Conservation (phyloP, 1,139 yeast genomes). For the Zygosaccharomyces sapae region DNA sequence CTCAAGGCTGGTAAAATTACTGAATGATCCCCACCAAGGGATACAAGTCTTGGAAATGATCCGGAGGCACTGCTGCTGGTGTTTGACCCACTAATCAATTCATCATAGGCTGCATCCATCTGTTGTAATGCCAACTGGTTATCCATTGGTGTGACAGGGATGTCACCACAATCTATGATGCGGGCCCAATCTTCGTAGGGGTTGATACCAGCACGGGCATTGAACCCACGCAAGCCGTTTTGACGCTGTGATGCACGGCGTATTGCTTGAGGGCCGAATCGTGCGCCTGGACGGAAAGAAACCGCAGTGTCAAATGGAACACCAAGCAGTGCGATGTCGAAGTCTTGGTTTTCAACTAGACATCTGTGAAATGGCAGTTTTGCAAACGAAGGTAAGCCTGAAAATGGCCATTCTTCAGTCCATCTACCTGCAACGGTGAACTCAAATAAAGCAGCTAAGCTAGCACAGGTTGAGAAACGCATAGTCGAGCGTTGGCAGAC, state of each 20-base stretch:
- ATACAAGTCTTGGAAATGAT: slow-evolving; percentile 51
- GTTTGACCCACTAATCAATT: slow-evolving; percentile 42
- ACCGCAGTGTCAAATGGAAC: slow-evolving; percentile 60
- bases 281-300: slow-evolving; percentile 60
- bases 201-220: slow-evolving; percentile 57
- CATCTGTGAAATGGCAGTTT: slow-evolving; percentile 60
- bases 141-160: slow-evolving; percentile 77
- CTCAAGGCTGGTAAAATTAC: slow-evolving; percentile 66
- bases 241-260: slow-evolving; percentile 73
- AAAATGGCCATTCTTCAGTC: slow-evolving; percentile 65
- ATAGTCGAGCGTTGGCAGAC: background rate
- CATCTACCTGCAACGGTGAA: slow-evolving; percentile 46
- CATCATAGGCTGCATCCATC: slow-evolving; percentile 66
- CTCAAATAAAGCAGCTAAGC: slow-evolving; percentile 18
- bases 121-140: slow-evolving; percentile 63
- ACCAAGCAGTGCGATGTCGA: slow-evolving; percentile 64
- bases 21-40: slow-evolving; percentile 78
- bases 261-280: slow-evolving; percentile 77
- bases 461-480: background rate
- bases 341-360: slow-evolving; percentile 46
- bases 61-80: slow-evolving; percentile 10
- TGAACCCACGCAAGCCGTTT: slow-evolving; percentile 60
- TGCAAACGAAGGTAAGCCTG: slow-evolving; percentile 71
- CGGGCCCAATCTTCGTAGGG: slow-evolving; percentile 68
- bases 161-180: slow-evolving; percentile 74